These are phyloP conservation scores for Discostella pseudostelligera DNA, from an alignment of 108 stramenopile species.

Conservation along the genomic window DNA sequence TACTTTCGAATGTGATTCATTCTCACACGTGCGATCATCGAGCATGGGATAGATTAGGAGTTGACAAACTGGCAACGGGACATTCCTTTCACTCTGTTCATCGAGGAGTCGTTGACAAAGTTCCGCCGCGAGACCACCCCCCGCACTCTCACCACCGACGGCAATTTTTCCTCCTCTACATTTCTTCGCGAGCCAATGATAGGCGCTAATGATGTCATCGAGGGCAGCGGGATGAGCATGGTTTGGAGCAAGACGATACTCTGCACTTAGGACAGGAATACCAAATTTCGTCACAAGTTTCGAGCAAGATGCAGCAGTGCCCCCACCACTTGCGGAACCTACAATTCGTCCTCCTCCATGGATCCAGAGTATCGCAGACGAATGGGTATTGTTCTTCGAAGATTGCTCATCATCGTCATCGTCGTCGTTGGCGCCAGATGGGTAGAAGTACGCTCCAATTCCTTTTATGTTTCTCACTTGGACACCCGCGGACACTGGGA, in stretches of 20 bases:
- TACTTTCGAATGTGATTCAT: neutral
- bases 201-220: constrained; percentile 25
- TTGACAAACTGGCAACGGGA: constrained; percentile 29
- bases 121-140: constrained; percentile 40
- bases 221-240: constrained; percentile 38
- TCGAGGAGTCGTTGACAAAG: constrained; percentile 35
- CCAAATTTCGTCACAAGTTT: constrained; percentile 9
- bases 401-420: neutral
- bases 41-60: constrained; percentile 38
- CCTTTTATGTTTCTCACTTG: neutral
- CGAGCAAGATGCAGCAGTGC: neutral
- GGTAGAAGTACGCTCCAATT: neutral
- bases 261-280: constrained; percentile 17
- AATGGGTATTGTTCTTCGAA: too few relatives aligned
- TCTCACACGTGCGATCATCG: constrained; percentile 33
- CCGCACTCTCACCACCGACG: constrained; percentile 31
- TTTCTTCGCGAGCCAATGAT: constrained; percentile 23
- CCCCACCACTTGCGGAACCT: neutral
- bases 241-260: constrained; percentile 20
- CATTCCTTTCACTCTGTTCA: constrained; percentile 1
- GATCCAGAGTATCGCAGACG: constrained; percentile 11
- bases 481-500: neutral
- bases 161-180: constrained; percentile 12
- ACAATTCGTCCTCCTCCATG: constrained; percentile 26
- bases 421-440: constrained; percentile 3